Percentiles rank a stretch among this genome's conserved stretches.
phyloP scores from a whole-genome alignment of 768 basidiomycete genomes.

The Hericium alpestre region DNA sequence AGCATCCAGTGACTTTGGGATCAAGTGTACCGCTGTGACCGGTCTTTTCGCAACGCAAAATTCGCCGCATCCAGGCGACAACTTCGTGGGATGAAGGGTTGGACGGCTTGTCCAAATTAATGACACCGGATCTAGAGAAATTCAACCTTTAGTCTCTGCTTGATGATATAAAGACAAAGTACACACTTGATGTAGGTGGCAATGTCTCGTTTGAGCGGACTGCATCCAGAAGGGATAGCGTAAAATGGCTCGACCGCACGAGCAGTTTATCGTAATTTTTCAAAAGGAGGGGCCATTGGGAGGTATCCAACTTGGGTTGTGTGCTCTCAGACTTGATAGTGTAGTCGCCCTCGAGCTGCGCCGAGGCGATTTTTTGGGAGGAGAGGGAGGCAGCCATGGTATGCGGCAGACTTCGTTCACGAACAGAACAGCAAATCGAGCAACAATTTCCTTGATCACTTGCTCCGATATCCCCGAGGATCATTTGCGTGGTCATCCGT shows the following conservation, averaged over 20 bases:
- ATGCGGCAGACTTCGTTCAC: background rate
- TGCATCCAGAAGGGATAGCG: slow-evolving; percentile 89
- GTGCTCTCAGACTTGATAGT: slow-evolving; percentile 70
- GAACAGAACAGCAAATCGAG: too few species aligned
- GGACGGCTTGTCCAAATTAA: slow-evolving; percentile 98
- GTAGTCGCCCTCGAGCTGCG: slow-evolving; percentile 67
- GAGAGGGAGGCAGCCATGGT: slow-evolving; percentile 42
- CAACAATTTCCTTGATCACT: too few species aligned
- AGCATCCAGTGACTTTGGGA: slow-evolving; percentile 96
- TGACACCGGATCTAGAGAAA: slow-evolving; percentile 76
- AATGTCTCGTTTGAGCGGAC: slow-evolving; percentile 92
- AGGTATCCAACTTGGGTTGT: slow-evolving; percentile 80
- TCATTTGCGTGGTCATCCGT: background rate
- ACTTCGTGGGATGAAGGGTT: slow-evolving; percentile 99
- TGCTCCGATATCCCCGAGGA: too few species aligned
- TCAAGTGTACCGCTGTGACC: slow-evolving; percentile 98
- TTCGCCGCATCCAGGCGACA: slow-evolving; percentile 97
- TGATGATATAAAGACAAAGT: background rate
- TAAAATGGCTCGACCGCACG: slow-evolving; percentile 92
- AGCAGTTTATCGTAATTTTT: slow-evolving; percentile 99
- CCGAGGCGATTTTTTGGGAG: slow-evolving; percentile 60
- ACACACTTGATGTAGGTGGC: slow-evolving; percentile 78
- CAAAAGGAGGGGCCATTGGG: slow-evolving; percentile 92
- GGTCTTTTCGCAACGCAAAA: slow-evolving; percentile 93
- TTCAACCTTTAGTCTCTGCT: too few species aligned